Conservation (phyloP, 768 basidiomycete genomes). For the Phanerochaete carnosa region DNA sequence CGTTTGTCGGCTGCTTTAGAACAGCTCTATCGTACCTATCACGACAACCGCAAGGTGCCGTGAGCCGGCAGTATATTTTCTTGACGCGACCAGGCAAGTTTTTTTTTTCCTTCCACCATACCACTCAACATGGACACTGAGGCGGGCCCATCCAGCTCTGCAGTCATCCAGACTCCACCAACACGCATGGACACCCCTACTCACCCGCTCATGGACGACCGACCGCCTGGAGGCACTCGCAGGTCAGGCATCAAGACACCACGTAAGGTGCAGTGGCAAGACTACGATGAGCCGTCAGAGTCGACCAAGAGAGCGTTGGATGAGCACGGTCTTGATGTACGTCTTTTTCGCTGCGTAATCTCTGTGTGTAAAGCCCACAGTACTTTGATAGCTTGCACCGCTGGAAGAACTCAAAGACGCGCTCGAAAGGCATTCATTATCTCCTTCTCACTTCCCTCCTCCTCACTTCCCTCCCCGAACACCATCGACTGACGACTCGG, state of each 20-base stretch:
- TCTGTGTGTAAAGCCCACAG: neutral
- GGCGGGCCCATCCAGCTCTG: neutral
- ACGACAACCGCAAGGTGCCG: neutral
- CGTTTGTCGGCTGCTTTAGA: neutral
- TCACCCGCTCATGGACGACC: constrained; percentile 4
- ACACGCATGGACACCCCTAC: neutral
- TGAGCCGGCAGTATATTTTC: neutral
- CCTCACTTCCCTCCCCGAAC: constrained; percentile 9
- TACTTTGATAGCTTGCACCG: constrained; percentile 37
- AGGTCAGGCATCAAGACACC: constrained; percentile 40
- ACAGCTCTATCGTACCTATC: neutral
- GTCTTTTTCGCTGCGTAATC: constrained; percentile 16
- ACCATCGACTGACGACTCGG: constrained; percentile 16
- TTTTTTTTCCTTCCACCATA: neutral
- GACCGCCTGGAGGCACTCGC: constrained; percentile 18
- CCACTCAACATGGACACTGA: neutral
- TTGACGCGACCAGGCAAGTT: neutral
- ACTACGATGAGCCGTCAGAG: constrained; percentile 24
- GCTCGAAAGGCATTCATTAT: constrained; percentile 51
- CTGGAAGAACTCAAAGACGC: constrained; percentile 49
- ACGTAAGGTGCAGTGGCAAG: constrained; percentile 52
- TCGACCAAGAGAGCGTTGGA: constrained; percentile 42
- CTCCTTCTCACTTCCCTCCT: constrained; percentile 18
- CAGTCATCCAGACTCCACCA: neutral
- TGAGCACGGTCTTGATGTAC: constrained; percentile 51